Conservation (phyloP, 371 early-diverging fungal species). For the Haplosporangium sp. region DNA sequence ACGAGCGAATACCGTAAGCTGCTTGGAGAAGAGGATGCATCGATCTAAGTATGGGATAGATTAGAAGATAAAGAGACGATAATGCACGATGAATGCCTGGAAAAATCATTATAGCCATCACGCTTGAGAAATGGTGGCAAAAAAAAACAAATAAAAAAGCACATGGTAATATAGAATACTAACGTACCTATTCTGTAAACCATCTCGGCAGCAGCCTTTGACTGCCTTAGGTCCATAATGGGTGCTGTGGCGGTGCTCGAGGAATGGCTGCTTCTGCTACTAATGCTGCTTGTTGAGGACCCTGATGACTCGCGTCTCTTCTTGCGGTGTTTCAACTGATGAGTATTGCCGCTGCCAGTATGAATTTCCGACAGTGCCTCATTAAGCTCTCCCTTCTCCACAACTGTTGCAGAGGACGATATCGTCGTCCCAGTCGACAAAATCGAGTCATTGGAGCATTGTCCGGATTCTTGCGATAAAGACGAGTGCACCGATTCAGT, state of each 20-base stretch:
- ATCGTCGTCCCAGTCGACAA: background rate
- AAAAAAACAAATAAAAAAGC: conserved; percentile 2
- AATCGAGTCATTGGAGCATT: background rate
- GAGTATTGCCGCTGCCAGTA: too few relatives aligned
- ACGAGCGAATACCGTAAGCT: conserved; percentile 61
- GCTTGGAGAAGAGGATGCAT: conserved; percentile 66
- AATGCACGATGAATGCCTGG: background rate
- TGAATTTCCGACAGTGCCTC: background rate
- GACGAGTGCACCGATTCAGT: conserved; percentile 15
- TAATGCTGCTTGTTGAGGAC: conserved; percentile 9
- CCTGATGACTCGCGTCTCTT: conserved; percentile 16
- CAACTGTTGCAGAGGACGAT: conserved; percentile 3
- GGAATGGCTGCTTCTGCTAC: conserved; percentile 1
- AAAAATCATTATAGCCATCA: background rate
- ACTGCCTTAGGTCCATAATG: conserved; percentile 42
- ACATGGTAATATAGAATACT: background rate
- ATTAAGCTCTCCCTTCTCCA: conserved; percentile 1
- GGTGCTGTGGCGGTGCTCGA: background rate
- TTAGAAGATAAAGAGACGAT: background rate
- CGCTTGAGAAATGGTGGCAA: background rate
- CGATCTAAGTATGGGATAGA: conserved; percentile 51
- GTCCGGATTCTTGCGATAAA: too few relatives aligned
- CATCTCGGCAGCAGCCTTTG: conserved; percentile 41
- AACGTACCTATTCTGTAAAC: conserved; percentile 47
- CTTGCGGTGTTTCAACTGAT: conserved; percentile 22